Conservation (phyloP, 2,329 filamentous ascomycete genomes). For the Cladophialophora carrionii region DNA sequence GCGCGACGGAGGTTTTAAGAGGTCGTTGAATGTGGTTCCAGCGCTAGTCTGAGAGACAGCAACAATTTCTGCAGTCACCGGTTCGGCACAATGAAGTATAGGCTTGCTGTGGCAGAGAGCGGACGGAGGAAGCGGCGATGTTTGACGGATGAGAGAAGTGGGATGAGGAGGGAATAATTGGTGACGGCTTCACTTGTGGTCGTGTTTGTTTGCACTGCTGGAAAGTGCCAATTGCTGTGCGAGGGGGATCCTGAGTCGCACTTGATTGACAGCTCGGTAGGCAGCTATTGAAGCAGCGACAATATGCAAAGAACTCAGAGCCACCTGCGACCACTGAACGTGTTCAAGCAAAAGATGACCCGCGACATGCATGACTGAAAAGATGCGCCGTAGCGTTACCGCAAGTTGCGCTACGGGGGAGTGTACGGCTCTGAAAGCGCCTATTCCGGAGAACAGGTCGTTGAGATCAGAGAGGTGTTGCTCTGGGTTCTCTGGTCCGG, state of each 20-base stretch:
- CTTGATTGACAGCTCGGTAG: neutral
- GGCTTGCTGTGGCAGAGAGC: neutral
- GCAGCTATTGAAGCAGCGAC: neutral
- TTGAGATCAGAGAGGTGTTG: no score
- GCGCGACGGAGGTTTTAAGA: conserved; percentile 9
- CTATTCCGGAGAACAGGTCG: no score
- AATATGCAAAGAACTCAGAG: neutral
- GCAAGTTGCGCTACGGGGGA: neutral
- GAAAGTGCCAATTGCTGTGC: neutral
- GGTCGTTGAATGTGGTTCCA: neutral
- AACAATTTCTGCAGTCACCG: neutral
- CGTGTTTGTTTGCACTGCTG: neutral
- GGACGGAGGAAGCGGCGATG: neutral
- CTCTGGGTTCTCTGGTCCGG: no score
- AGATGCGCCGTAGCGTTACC: neutral
- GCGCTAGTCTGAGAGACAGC: neutral
- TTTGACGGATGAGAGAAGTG: neutral
- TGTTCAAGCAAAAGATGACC: conserved; percentile 6
- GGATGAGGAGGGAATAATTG: neutral
- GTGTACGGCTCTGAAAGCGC: neutral
- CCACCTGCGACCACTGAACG: conserved; percentile 10
- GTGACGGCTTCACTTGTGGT: neutral
- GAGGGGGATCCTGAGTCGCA: neutral
- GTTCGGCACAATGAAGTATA: neutral
- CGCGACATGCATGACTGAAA: neutral